A percentile compares a stretch with the other conserved stretches of the same genome.
phyloP scores from a whole-genome alignment of 2,329 filamentous ascomycete species.

The Fusarium sp. region DNA sequence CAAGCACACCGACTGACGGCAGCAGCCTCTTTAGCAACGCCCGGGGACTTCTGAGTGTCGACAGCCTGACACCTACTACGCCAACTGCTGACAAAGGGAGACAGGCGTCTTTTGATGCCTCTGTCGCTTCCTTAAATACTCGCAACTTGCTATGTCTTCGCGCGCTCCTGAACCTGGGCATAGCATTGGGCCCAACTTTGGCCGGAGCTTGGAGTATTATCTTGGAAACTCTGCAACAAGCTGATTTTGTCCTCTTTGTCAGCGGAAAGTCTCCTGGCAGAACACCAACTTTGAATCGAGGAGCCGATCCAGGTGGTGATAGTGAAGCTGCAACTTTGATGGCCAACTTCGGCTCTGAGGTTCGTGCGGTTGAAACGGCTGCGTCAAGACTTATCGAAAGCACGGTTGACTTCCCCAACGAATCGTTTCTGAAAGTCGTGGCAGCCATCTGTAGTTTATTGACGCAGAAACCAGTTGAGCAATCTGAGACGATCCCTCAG shows the following conservation, averaged over 20 bases:
- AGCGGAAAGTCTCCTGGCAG: slow-evolving; percentile 68
- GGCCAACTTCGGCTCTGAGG: slow-evolving; percentile 81
- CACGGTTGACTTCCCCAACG: slow-evolving; percentile 89
- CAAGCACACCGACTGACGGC: slow-evolving; percentile 63
- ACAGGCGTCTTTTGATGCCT: slow-evolving; percentile 69
- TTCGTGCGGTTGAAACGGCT: slow-evolving; percentile 89
- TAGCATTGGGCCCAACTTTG: slow-evolving; percentile 90
- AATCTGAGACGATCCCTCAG: slow-evolving; percentile 31
- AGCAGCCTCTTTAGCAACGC: slow-evolving; percentile 77
- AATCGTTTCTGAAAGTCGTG: slow-evolving; percentile 83
- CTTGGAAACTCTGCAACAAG: slow-evolving; percentile 91
- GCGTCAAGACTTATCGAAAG: slow-evolving; percentile 90
- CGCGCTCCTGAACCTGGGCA: slow-evolving; percentile 93
- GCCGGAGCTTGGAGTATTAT: slow-evolving; percentile 90
- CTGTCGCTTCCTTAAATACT: slow-evolving; percentile 76
- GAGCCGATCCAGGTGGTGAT: slow-evolving; percentile 63
- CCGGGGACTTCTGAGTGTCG: slow-evolving; percentile 79
- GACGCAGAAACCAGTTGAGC: slow-evolving; percentile 54
- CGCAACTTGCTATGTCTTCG: slow-evolving; percentile 91
- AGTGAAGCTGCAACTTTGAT: slow-evolving; percentile 65
- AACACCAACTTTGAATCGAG: slow-evolving; percentile 62
- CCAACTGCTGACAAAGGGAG: slow-evolving; percentile 70
- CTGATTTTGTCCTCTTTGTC: slow-evolving; percentile 85
- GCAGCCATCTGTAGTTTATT: slow-evolving; percentile 80
- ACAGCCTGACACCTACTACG: slow-evolving; percentile 73